Evolutionary conservation across 2,329 filamentous ascomycete genomes (phyloP).

Genomic region (Cladorrhinum sp.): DNA sequence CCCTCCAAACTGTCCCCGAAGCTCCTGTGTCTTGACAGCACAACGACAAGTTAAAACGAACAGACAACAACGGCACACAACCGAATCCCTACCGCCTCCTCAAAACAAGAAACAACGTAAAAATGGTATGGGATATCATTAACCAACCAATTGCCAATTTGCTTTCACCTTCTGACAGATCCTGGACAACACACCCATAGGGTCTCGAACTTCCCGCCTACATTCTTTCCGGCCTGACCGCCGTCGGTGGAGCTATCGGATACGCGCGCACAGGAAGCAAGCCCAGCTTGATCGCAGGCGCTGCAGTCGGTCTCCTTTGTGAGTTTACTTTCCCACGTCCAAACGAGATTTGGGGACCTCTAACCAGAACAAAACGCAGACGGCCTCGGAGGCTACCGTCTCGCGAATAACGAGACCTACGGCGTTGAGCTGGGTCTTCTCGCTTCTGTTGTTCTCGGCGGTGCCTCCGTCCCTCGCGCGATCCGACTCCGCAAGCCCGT

Average conservation of each 20-base stretch:
- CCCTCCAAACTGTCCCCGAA: neutral
- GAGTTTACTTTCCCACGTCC: slow-evolving; percentile 28
- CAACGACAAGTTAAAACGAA: neutral
- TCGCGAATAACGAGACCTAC: slow-evolving; percentile 71
- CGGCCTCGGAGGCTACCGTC: slow-evolving; percentile 75
- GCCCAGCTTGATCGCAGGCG: slow-evolving; percentile 80
- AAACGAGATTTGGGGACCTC: neutral
- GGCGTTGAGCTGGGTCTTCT: slow-evolving; percentile 86
- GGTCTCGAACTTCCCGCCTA: slow-evolving; percentile 59
- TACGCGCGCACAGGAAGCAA: slow-evolving; percentile 81
- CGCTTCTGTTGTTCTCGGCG: slow-evolving; percentile 79
- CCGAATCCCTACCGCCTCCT: neutral
- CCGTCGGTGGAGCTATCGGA: slow-evolving; percentile 81
- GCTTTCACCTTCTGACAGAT: neutral
- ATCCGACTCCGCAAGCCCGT: slow-evolving; percentile 82
- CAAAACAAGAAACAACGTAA: neutral
- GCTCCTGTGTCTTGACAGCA: neutral
- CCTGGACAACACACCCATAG: slow-evolving; percentile 13
- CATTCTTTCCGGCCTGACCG: slow-evolving; percentile 76
- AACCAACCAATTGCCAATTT: neutral
- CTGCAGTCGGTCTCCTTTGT: slow-evolving; percentile 71
- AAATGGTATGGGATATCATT: slow-evolving; percentile 8
- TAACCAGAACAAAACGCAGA: slow-evolving; percentile 44
- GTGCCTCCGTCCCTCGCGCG: slow-evolving; percentile 80
- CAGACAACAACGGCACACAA: neutral